Evolutionary conservation across 177 flowering plant genomes (phyloP).

Genomic region (Tripterygium wilfordii): DNA sequence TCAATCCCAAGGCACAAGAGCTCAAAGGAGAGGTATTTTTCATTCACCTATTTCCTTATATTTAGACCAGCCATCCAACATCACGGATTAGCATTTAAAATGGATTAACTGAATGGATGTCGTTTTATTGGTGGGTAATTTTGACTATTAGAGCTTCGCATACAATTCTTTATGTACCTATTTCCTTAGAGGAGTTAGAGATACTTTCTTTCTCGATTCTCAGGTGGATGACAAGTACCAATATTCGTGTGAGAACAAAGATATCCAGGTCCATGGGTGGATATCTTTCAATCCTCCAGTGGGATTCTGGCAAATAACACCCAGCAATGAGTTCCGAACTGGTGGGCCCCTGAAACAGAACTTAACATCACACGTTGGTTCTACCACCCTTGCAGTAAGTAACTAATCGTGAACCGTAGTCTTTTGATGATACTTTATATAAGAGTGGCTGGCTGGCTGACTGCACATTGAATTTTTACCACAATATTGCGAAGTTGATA

Average conservation of each 20-base stretch:
- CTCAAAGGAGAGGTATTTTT: conserved; percentile 30
- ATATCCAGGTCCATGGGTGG: conserved; percentile 57
- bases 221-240: conserved; percentile 75
- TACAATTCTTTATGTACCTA: too few relatives aligned
- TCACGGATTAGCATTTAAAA: too few relatives aligned
- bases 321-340: conserved; percentile 49
- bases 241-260: conserved; percentile 47
- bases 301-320: conserved; percentile 65
- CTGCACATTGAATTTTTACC: too few relatives aligned
- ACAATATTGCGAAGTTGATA: background rate
- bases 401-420: background rate
- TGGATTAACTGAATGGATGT: too few relatives aligned
- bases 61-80: too few relatives aligned
- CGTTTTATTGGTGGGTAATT: too few relatives aligned
- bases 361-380: conserved; percentile 52
- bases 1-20: conserved; percentile 24
- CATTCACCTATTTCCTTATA: background rate
- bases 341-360: conserved; percentile 54
- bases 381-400: conserved; percentile 50
- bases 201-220: too few relatives aligned
- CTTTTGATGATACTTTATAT: too few relatives aligned
- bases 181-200: too few relatives aligned
- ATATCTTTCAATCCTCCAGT: conserved; percentile 27
- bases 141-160: too few relatives aligned
- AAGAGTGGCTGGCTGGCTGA: too few relatives aligned